Base-by-base conservation (phyloP, 139 green algal genomes). In the Mesotaenium endlicherianum region DNA sequence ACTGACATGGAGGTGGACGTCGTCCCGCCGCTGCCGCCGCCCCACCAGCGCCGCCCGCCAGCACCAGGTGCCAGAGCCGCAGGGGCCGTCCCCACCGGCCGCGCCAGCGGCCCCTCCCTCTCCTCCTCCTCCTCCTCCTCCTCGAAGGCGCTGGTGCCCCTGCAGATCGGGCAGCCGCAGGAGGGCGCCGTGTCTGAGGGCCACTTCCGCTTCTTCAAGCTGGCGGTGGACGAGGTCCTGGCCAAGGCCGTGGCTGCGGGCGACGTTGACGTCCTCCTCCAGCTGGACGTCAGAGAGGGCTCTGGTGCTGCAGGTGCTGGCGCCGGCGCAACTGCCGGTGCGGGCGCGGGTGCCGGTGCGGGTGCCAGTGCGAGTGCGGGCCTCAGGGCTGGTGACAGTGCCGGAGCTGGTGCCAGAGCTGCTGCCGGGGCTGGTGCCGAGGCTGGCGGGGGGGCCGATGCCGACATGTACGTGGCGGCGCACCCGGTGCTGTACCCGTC, bases 1-100 rank as follows among this genome's bases (percentile, higher is more conserved):
- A 87, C 82, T 39, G 82, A 87, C 31, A 38, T 87, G 34, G 82
- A 87, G 53, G 79, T 87, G 38, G 82, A 87, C 38, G 20, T 87
- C 8, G 11, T 60, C 11, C 70, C 43, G 44, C 6, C 70, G 47
- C 53, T 64, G 53, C 20, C 53, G 26, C 20, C 26, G 26, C 53
- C 53, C 53, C n/a, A n/a, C n/a, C n/a, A n/a, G n/a, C n/a, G n/a
- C n/a, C n/a, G n/a, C n/a, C n/a, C n/a, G n/a, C n/a, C n/a, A n/a
- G n/a, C n/a, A n/a, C n/a, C n/a, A n/a, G n/a, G n/a, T n/a, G n/a
- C n/a, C n/a, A n/a, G n/a, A n/a, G n/a, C n/a, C n/a, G n/a, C n/a
- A n/a, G n/a, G n/a, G n/a, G n/a, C n/a, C n/a, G n/a, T n/a, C n/a
- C n/a, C n/a, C n/a, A n/a, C n/a, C n/a, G n/a, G n/a, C n/a, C n/a